phyloP scores from a whole-genome alignment of 495 filamentous ascomycete genomes.

The Delitschia confertaspora region DNA sequence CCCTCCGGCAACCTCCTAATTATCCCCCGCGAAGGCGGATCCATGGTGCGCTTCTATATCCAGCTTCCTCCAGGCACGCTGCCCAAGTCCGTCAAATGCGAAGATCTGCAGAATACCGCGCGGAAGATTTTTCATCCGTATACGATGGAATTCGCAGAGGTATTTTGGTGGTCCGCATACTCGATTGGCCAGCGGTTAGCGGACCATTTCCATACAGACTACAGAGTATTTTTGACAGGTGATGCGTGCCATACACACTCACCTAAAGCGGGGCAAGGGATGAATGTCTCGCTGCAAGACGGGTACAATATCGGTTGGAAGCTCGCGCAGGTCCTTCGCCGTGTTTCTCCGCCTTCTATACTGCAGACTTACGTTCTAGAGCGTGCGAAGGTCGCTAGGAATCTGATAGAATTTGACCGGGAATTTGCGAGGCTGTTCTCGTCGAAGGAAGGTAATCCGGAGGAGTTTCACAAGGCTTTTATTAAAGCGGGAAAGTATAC shows the following conservation, averaged over 20 bases:
- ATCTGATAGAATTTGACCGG: conserved; percentile 66
- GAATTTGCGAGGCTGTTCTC: conserved; percentile 57
- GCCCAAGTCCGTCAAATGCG: conserved; percentile 39
- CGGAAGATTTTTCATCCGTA: conserved; percentile 51
- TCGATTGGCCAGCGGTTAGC: conserved; percentile 51
- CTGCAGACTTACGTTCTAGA: conserved; percentile 64
- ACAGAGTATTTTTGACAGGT: conserved; percentile 49
- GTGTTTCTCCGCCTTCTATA: conserved; percentile 46
- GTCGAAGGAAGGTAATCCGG: conserved; percentile 13
- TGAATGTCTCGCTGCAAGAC: conserved; percentile 38
- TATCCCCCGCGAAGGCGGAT: conserved; percentile 58
- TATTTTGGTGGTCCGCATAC: conserved; percentile 53
- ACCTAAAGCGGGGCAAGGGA: conserved; percentile 52
- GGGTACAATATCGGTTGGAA: conserved; percentile 72
- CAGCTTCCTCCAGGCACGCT: conserved; percentile 48
- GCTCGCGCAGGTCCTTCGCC: conserved; percentile 54
- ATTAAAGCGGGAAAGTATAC: conserved; percentile 54
- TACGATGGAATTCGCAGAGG: conserved; percentile 42
- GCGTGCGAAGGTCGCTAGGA: conserved; percentile 56
- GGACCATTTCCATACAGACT: conserved; percentile 45
- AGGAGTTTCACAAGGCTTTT: conserved; percentile 48
- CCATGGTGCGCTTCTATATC: conserved; percentile 54
- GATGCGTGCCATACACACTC: conserved; percentile 57
- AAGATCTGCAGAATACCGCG: conserved; percentile 50
- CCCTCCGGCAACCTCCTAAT: conserved; percentile 48